Percentiles rank a stretch among this genome's conserved stretches.
Conservation (phyloP, 2,329 filamentous ascomycete genomes). For the Thermothelomyces thermophilus region DNA sequence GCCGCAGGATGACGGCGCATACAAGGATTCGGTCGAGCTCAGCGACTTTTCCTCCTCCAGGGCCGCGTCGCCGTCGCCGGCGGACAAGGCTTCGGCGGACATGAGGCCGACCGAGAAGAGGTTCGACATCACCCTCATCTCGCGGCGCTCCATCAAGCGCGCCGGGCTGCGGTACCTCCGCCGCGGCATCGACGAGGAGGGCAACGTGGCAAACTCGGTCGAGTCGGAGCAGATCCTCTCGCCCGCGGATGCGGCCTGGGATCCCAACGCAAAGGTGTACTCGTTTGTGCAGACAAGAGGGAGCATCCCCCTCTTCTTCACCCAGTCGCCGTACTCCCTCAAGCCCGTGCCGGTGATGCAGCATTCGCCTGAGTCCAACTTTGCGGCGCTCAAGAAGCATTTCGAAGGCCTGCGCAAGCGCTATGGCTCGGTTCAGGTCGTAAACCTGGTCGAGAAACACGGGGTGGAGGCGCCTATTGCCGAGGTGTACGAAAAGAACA, state of each 20-base stretch:
- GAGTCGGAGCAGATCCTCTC: constrained; percentile 95
- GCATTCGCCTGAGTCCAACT: constrained; percentile 74
- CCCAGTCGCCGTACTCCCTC: constrained; percentile 86
- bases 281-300: constrained; percentile 85
- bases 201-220: constrained; percentile 80
- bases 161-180: constrained; percentile 86
- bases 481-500: constrained; percentile 64
- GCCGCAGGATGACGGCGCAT: constrained; percentile 43
- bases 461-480: constrained; percentile 76
- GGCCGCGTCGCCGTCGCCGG: constrained; percentile 16
- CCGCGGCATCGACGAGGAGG: constrained; percentile 83
- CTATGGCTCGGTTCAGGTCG: constrained; percentile 72
- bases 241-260: constrained; percentile 51
- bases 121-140: constrained; percentile 83
- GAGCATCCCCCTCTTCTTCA: constrained; percentile 92
- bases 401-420: constrained; percentile 61
- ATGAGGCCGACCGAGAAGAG: constrained; percentile 43
- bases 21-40: constrained; percentile 39
- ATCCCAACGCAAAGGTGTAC: constrained; percentile 55
- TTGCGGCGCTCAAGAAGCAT: constrained; percentile 69
- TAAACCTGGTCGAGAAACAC: constrained; percentile 84
- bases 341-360: constrained; percentile 79
- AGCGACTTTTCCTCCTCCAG: constrained; percentile 24
- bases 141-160: constrained; percentile 77
- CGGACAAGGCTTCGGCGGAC: constrained; percentile 28